phyloP scores from a whole-genome alignment of 441 rosid genomes.

The Erysimum cheiri region DNA sequence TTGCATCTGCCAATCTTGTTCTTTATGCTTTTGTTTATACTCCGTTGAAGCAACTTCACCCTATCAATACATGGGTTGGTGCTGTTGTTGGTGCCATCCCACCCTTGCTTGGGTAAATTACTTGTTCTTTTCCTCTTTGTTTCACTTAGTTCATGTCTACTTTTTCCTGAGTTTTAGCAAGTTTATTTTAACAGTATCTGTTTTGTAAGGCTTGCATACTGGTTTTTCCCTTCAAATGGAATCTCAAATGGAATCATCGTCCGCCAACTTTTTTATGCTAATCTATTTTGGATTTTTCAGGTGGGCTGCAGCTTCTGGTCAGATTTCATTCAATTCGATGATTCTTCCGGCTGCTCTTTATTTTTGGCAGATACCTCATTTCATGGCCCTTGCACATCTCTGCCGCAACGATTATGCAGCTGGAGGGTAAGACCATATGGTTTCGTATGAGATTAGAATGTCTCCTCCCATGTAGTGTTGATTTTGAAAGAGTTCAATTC shows the following conservation, averaged over 20 bases:
- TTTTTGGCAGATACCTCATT: constrained; percentile 99
- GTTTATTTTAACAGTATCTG: not conserved
- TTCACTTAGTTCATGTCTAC: constrained; percentile 4
- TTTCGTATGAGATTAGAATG: constrained; percentile 18
- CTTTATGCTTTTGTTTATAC: constrained; percentile 96
- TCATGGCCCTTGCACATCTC: constrained; percentile 94
- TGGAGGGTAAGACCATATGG: constrained; percentile 75
- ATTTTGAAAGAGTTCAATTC: constrained; percentile 2
- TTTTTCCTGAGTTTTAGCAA: not conserved
- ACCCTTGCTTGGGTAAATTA: constrained; percentile 78
- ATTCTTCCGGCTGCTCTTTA: constrained; percentile 95
- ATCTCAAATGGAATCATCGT: too few species aligned
- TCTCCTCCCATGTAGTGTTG: constrained; percentile 12
- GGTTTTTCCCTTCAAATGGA: not conserved
- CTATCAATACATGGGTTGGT: constrained; percentile 97
- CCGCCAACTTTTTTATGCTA: constrained; percentile 4
- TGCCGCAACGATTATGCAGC: constrained; percentile 93
- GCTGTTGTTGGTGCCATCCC: constrained; percentile 98
- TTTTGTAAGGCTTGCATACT: not conserved
- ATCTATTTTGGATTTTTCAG: constrained; percentile 49
- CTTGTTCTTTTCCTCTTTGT: constrained; percentile 12
- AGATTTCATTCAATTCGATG: constrained; percentile 69
- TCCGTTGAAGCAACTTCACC: constrained; percentile 98
- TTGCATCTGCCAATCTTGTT: constrained; percentile 87
- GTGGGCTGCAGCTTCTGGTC: constrained; percentile 93